These are phyloP conservation scores for Lachancea quebecensis DNA, from an alignment of 805 yeast genomes.

Conservation along the genomic window DNA sequence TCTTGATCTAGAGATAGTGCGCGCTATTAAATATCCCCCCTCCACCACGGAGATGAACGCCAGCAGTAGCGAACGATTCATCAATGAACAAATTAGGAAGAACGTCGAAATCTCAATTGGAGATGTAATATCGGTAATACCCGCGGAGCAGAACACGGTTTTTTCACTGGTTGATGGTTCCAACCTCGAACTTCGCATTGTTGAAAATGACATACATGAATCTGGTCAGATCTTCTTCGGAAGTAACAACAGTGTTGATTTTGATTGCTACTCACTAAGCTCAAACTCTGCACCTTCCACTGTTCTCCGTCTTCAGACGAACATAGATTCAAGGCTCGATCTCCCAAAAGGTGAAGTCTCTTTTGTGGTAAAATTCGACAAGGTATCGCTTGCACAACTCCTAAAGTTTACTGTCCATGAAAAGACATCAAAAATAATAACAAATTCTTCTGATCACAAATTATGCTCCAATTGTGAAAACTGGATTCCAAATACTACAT, in stretches of 20 bases:
- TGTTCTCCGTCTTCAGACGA: neutral
- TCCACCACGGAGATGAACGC: neutral
- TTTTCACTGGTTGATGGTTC: neutral
- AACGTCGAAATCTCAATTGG: neutral
- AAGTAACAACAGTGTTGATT: neutral
- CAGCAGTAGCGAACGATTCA: neutral
- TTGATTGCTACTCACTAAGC: constrained; percentile 1
- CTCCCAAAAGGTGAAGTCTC: neutral
- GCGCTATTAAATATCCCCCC: neutral
- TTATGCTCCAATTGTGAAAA: constrained; percentile 3
- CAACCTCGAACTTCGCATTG: neutral
- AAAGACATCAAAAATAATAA: neutral
- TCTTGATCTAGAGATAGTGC: constrained; percentile 35
- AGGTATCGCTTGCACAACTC: neutral
- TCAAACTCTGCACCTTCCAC: neutral
- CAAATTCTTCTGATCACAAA: neutral
- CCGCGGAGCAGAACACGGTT: neutral
- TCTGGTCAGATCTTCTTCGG: constrained; percentile 1
- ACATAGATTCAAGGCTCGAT: neutral
- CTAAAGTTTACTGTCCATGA: too few relatives aligned
- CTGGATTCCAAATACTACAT: neutral
- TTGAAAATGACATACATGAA: constrained; percentile 1
- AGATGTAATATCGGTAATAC: neutral
- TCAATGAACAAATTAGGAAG: neutral
- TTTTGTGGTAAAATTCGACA: neutral